Base-by-base conservation (phyloP, 257 asterid species). In the Solanum stenotomum region DNA sequence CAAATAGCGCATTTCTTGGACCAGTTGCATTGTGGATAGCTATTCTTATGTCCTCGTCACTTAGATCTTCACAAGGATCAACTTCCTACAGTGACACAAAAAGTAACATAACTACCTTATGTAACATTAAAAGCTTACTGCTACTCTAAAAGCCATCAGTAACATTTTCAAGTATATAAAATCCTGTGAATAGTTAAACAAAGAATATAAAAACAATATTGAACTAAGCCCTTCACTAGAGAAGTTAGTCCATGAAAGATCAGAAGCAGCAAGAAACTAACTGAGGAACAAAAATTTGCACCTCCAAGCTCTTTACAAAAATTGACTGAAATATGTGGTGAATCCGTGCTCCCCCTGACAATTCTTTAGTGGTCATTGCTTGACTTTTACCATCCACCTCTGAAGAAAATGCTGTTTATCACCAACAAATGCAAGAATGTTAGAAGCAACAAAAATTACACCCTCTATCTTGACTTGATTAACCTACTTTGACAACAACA, bases 291-390 rank as follows among this genome's bases (percentile, higher is more conserved):
- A 46, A 77, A 46, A 81, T 59, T 91, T 93, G 87, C 88, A 96
- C 99, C 99, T 96, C 99, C 94, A 96, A 90, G 93, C 95, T 89
- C 93, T 94, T 96, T 35, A 96, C 99, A 90, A 92, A 96, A 63
- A 97, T 97, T 86, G 91, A 91, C 91, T 96, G 99, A 90, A 97
- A 97, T 86, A 97, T 94, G 93, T 95, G 95, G 93, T 96, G 99
- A 86, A 97, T 94, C 92, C 99, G 93, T 83, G 99, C 99, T 87
- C 99, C 99, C 83, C 99, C 99, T 89, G 98, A 95, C 87, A 97
- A 90, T 93, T 96, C 99, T 42, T 93, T 88, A 23, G 99, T 97
- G 87, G 96, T 93, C 98, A 96, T 95, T 88, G 93, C 99, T 91
- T 94, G 98, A 92, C 90, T 92, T 88, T 93, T 97, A 10, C 99